Base-by-base conservation (phyloP, 2,329 filamentous ascomycete species). In the Metarhizium guizhouense region DNA sequence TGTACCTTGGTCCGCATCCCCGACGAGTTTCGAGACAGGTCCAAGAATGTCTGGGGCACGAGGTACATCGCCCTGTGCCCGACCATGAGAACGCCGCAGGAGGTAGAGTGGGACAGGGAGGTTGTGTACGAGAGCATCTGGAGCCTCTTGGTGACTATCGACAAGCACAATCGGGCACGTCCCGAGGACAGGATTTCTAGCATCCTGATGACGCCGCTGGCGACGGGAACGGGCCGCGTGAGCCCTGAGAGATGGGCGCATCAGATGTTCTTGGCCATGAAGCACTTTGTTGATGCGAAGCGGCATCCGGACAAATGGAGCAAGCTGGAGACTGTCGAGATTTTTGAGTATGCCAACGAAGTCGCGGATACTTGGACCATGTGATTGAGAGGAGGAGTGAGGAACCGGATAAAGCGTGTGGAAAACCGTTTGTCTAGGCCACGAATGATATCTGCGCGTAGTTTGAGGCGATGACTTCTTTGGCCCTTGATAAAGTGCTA, bases 51-150 rank as follows among this genome's bases (percentile, higher is more conserved):
- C 1, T 76, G 73, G 67, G 72, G 70, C 0, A 75, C 73, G 14
- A 66, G 62, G 2, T 75, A 72, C 57, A 57, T 82, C 1, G 76
- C 74, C 4, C 65, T 82, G 1, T 81, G 77, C 62, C 79, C 79
- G 29, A 81, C 78, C 0, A 82, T 81, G 79, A 68, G 76, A 18
- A 63, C 71, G 36, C 78, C 78, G 0, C 58, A 66, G 4, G 59
- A 68, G 25, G 75, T 73, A 10, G 59, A 49, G 6, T 81, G 79
- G 78, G 74, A 81, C 60, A 67, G 71, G 2, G 79, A 81, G 62
- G 68, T 82, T 8, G 72, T 81, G 3, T 81, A 79, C 58, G 75
- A 81, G 62, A 78, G 77, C 65, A 62, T 79, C 0, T 81, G 78
- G 79, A 75, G 71, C 59, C 61, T 82, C 57, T 61, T 81, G 20